phyloP scores from a whole-genome alignment of 176 grass and related monocot species.

The Rhipidocladum racemiflorum region DNA sequence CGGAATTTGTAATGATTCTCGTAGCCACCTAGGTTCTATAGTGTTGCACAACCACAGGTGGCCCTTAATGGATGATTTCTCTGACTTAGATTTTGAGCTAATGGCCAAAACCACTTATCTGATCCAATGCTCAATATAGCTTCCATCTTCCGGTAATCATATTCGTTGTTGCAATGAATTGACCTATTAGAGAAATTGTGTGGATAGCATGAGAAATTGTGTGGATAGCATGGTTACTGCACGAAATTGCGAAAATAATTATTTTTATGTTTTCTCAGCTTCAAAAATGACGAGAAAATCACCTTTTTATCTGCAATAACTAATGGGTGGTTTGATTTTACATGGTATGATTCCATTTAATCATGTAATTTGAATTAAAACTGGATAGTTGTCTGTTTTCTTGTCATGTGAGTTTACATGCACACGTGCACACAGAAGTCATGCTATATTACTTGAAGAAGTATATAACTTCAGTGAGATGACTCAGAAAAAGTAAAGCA shows the following conservation, averaged over 20 bases:
- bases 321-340: background rate
- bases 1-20: conserved; percentile 2
- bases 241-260: background rate
- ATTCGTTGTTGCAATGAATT: background rate
- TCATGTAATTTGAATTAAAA: background rate
- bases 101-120: background rate
- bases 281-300: background rate
- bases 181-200: background rate
- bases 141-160: background rate
- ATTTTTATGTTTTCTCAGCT: background rate
- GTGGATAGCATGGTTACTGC: background rate
- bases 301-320: background rate
- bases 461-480: background rate
- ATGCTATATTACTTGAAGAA: conserved; percentile 20
- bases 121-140: background rate
- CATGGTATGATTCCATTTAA: conserved; percentile 13
- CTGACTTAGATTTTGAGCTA: background rate
- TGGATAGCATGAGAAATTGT: too few relatives aligned
- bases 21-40: background rate
- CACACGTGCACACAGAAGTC: background rate
- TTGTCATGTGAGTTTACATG: background rate
- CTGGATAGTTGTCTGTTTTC: background rate
- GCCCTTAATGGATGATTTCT: background rate
- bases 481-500: background rate
- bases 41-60: background rate